Evolutionary conservation across 805 yeast species (phyloP).

Genomic region (Pichia phayaonensis): DNA sequence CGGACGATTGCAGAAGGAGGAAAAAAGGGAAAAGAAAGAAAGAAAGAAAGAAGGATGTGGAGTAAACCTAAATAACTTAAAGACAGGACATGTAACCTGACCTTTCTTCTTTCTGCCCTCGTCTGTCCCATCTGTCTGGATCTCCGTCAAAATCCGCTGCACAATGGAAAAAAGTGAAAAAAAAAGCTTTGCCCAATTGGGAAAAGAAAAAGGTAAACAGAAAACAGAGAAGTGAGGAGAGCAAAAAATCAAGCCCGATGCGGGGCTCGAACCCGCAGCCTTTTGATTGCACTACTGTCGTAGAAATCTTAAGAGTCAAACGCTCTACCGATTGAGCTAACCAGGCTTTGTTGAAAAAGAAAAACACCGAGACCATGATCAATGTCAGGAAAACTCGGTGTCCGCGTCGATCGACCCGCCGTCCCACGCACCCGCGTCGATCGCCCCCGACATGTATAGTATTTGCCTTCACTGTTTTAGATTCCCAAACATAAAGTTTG

Average conservation of each 20-base stretch:
- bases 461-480: too few species aligned
- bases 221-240: neutral
- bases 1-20: neutral
- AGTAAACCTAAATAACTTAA: too few species aligned
- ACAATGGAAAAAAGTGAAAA: neutral
- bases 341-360: too few species aligned
- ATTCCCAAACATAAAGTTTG: too few species aligned
- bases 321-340: constrained; percentile 14
- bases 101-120: too few species aligned
- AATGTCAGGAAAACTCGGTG: too few species aligned
- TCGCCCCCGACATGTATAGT: too few species aligned
- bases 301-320: constrained; percentile 9
- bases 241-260: constrained; percentile 9
- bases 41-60: neutral
- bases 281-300: constrained; percentile 6
- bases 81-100: neutral
- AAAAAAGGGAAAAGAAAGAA: neutral
- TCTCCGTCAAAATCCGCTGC: neutral
- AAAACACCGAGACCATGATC: too few species aligned
- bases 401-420: too few species aligned
- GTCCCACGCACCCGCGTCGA: too few species aligned
- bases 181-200: neutral
- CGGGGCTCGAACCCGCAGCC: constrained; percentile 15
- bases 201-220: neutral
- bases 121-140: too few species aligned